Evolutionary conservation across 2,329 filamentous ascomycete genomes (phyloP), one percentile per base, ranked within the genome.

Genomic region (Fusarium luffae): DNA sequence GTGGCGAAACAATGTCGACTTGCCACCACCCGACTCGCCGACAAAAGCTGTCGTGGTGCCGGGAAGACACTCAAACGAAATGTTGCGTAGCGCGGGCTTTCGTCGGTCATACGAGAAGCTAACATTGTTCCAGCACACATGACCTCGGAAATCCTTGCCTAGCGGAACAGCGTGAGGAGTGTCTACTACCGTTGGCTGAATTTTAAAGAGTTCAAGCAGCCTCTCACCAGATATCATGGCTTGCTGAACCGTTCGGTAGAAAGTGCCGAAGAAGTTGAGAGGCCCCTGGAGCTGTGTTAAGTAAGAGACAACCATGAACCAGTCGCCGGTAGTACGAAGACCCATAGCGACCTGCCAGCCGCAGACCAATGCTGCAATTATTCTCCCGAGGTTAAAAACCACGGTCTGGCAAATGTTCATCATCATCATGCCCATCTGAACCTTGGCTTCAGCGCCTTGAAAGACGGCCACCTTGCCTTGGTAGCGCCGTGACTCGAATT

Each of bases 191-290:
- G 93, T 97, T 1, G 96, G 95, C 74, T 93, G 90, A 75, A 98
- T 96, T 80, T 97, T 97, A 88, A 99, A 98, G 19, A 99, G 85
- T 80, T 98, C 96, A 57, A 99, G 83, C 78, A 99, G 90, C 19
- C 96, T 90, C 84, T 99, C 96, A 7, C 95, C 94, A 62, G 97
- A 98, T 77, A 99, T 98, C 91, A 99, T 93, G 55, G 95, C 93
- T 73, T 94, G 96, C 80, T 98, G 96, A 8, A 98, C 95, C 66
- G 94, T 96, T 52, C 95, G 89, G 80, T 98, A 99, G 79, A 98
- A 98, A 0, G 94, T 96, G 59, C 95, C 96, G 74, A 96, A 95
- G 81, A 93, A 95, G 79, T 95, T 94, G 64, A 95, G 84, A 2
- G 93, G 93, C 0, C 89, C 89, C 77, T 95, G 93, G 19, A 96